These are phyloP conservation scores for Aphanomyces astaci DNA, from an alignment of 352 stramenopile species.

Conservation along the genomic window DNA sequence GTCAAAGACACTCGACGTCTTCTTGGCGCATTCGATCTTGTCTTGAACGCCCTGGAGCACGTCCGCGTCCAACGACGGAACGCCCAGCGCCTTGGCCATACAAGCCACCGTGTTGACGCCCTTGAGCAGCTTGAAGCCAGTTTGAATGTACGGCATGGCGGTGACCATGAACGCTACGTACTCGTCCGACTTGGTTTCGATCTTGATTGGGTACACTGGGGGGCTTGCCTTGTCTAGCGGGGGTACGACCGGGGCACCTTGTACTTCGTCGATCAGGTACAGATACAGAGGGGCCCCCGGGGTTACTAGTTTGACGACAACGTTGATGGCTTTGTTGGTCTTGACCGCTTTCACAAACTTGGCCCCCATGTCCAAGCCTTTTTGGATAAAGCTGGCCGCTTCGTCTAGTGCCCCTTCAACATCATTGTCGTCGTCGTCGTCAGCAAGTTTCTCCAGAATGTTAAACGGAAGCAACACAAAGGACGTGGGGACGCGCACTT, in stretches of 20 bases:
- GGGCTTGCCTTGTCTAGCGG: not conserved
- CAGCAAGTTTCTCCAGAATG: not conserved
- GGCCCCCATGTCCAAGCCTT: not conserved
- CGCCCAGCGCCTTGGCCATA: not conserved
- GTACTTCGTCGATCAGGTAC: conserved; percentile 7
- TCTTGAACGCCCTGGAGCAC: not conserved
- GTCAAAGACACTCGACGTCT: not conserved
- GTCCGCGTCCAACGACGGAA: not conserved
- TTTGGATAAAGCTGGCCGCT: not conserved
- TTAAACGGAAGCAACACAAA: conserved; percentile 4
- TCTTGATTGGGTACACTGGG: conserved; percentile 2
- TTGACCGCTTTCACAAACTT: not conserved
- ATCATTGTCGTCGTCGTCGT: not conserved
- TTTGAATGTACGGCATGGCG: conserved; percentile 5
- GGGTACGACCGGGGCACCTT: not conserved
- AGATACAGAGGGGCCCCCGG: not conserved
- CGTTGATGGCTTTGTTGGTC: not conserved
- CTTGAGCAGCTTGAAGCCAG: not conserved
- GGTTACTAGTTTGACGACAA: not conserved
- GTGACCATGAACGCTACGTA: not conserved
- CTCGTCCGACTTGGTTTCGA: conserved; percentile 3
- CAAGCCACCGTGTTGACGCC: not conserved
- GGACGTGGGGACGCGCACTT: not conserved
- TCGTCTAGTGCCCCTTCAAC: not conserved
- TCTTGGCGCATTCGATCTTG: not conserved